A percentile compares a stretch with the other conserved stretches of the same genome.
These are phyloP conservation scores for Suillus variegatus DNA, from an alignment of 768 basidiomycete genomes.

Conservation along the genomic window DNA sequence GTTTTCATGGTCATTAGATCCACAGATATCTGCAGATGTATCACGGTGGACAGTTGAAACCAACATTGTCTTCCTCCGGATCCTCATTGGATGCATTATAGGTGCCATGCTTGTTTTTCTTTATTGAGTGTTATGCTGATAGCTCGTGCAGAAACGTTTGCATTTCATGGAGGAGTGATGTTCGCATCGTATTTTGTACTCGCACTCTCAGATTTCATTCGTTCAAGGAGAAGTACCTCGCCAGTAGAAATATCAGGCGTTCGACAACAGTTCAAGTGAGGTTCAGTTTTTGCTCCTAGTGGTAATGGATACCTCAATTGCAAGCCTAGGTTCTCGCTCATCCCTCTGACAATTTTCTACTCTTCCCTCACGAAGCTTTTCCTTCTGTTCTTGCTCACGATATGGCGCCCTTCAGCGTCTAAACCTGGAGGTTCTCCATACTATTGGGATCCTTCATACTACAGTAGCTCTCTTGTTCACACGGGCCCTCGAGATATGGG, in stretches of 20 bases:
- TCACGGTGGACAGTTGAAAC: conserved; percentile 57
- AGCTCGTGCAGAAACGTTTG: conserved; percentile 59
- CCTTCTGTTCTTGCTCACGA: conserved; percentile 76
- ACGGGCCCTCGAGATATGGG: conserved; percentile 54
- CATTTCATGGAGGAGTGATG: conserved; percentile 72
- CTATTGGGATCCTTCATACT: conserved; percentile 24
- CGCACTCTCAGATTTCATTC: conserved; percentile 38
- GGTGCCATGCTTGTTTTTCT: conserved; percentile 39
- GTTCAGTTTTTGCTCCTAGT: not conserved
- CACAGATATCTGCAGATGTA: conserved; percentile 35
- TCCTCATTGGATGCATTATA: conserved; percentile 64
- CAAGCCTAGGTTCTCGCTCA: conserved; percentile 54
- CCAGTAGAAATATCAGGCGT: conserved; percentile 45
- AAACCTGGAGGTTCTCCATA: conserved; percentile 20
- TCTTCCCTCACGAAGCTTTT: conserved; percentile 85
- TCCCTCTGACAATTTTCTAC: conserved; percentile 80
- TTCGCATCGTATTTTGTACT: conserved; percentile 57
- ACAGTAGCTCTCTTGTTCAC: conserved; percentile 38
- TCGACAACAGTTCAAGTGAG: conserved; percentile 62
- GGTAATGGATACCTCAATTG: not conserved
- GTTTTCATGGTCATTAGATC: conserved; percentile 34
- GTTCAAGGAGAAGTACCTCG: conserved; percentile 23
- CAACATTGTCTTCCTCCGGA: conserved; percentile 50
- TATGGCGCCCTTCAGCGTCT: conserved; percentile 62
- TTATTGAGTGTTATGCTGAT: not conserved